Base-by-base conservation (phyloP, 2,329 filamentous ascomycete species). In the Dactylonectria macrodidyma region DNA sequence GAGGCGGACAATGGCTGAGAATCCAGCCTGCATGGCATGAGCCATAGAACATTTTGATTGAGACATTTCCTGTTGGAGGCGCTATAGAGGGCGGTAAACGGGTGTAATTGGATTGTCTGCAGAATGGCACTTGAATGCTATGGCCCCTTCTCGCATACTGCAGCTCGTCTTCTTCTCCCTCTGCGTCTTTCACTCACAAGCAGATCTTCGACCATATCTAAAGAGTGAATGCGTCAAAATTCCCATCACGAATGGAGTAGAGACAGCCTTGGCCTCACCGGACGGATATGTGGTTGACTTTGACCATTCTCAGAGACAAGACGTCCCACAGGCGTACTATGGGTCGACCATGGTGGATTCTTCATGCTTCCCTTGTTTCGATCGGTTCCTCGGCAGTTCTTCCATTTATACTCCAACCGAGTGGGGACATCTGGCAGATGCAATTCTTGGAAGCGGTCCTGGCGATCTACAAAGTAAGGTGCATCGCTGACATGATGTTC, bases 261-360 rank as follows among this genome's bases (percentile, higher is more conserved):
- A 34, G 14, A 63, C 66, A 24, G 67, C 75, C 16, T 34, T 75
- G 10, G 59, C 62, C 11, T 71, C 79, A 1, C 80, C 80, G 3
- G 65, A 71, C 7, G 79, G 71, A 36, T 82, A 81, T 60, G 72
- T 74, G 9, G 76, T 81, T 26, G 71, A 82, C 56, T 79, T 82
- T 50, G 76, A 76, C 2, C 70, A 81, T 47, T 79, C 80, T 2
- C 71, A 72, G 44, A 70, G 71, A 12, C 72, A 76, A 22, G 71
- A 65, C 14, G 74, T 73, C 14, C 34, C 67, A 3, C 66, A 68
- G n/a, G 65, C 67, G n/a, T 78, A 78, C 64, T 68, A 19, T 68
- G 74, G 14, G 16, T 75, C 30, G 76, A 78, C n/a, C 75, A 78
- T 63, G 38, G 76, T 78, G 10, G 66, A 73, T 71, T 54, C 38